phyloP scores from a whole-genome alignment of 179 eudicot genomes.

The Nepenthes alata region DNA sequence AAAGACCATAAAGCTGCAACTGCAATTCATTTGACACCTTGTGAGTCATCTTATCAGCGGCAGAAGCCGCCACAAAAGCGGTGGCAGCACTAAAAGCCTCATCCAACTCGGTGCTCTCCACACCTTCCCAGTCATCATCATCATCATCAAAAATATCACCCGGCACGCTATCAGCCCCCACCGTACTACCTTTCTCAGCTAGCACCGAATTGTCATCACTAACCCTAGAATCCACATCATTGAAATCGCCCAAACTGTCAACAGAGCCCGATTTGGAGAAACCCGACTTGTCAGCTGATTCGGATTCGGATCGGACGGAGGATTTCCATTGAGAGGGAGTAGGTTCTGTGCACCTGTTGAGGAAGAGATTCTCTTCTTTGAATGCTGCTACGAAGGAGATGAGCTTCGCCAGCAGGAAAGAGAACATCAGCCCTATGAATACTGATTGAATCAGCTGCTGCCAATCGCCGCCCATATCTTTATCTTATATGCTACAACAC shows the following conservation, averaged over 20 bases:
- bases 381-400: slow-evolving; percentile 64
- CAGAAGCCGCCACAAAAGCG: slow-evolving; percentile 77
- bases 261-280: neutral
- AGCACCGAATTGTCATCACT: slow-evolving; percentile 32
- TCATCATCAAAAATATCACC: slow-evolving; percentile 25
- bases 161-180: slow-evolving; percentile 14
- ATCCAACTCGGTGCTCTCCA: slow-evolving; percentile 86
- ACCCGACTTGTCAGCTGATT: slow-evolving; percentile 5
- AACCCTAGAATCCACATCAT: slow-evolving; percentile 28
- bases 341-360: slow-evolving; percentile 10
- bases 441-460: slow-evolving; percentile 48
- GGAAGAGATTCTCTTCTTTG: slow-evolving; percentile 50
- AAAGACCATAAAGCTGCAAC: slow-evolving; percentile 68
- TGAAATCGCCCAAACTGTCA: slow-evolving; percentile 12
- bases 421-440: slow-evolving; percentile 57
- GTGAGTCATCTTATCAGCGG: slow-evolving; percentile 41
- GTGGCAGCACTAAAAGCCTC: slow-evolving; percentile 86
- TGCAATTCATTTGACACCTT: slow-evolving; percentile 65
- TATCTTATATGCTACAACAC: too few relatives aligned
- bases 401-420: slow-evolving; percentile 74
- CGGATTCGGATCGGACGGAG: slow-evolving; percentile 9
- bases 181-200: slow-evolving; percentile 21
- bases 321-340: neutral
- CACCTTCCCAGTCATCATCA: slow-evolving; percentile 97
- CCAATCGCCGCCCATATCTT: slow-evolving; percentile 43